Evolutionary conservation across 2,329 filamentous ascomycete species (phyloP), one percentile per base, ranked within the genome.

Genomic region (Fusarium incarnatum): DNA sequence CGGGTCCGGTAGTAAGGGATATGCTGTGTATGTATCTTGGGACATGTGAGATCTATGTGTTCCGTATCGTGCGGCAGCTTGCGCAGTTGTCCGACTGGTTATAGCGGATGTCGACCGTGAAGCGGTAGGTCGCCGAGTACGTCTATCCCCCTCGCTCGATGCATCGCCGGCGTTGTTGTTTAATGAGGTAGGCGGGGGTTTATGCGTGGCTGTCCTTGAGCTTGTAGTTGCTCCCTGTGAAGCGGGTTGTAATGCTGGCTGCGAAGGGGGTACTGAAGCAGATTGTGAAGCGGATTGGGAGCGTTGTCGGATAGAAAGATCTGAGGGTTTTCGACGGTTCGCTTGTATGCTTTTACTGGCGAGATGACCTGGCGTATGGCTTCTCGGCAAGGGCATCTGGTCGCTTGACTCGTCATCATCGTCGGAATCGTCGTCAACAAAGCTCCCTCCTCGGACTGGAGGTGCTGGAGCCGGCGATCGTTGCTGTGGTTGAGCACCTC

Each of bases 341-440:
- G 84, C 82, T 64, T 85, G 75, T 54, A 73, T 84, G 79, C 85
- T 88, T 80, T 86, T 89, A 70, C 85, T 84, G 15, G 88, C 80
- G 42, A 90, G 82, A 73, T 89, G 87, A 60, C 88, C 87, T 2
- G 88, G 88, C 3, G 88, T 90, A 76, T 90, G 88, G 75, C 85
- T 89, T 70, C 88, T 84, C 28, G 83, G 81, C 46, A 86, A 76
- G 49, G 83, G 79, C 56, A 77, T 78, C 61, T 76, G 75, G 60
- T 81, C 79, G 73, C 73, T 75, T 37, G 74, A 79, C 50, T 80
- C 78, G 56, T 76, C 78, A 60, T 76, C 75, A 23, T 82, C 79
- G 45, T 77, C 74, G 20, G 75, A 75, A 32, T 79, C 77, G 55
- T 81, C 79, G 30, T 77, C 77, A 60, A 81, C 77, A 69, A 82